Evolutionary conservation across 805 yeast species (phyloP), one percentile per base, ranked within the genome.

Genomic region (Ogataea siamensis): DNA sequence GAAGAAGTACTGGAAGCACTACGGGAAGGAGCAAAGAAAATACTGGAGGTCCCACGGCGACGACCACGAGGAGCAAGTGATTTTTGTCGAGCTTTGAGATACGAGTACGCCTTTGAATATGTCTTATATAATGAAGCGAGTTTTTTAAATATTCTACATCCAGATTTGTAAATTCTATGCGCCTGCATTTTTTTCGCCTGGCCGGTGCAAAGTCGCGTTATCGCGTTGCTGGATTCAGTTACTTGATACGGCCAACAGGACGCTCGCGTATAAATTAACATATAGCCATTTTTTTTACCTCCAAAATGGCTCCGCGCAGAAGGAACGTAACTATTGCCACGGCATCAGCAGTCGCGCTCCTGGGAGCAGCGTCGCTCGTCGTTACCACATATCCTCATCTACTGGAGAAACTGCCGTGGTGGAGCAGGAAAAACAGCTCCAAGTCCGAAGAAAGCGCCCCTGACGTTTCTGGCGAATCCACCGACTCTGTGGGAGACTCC

Each of bases 341-440:
- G 7, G 69, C 68, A 0, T 54, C 74, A 0, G 64, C 74, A 10
- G 70, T 68, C 1, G 66, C 65, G 9, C 47, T 69, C 4, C 36
- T 72, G 9, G 76, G 75, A 16, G 68, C 71, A 3, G 60, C 71
- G 0, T 55, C 65, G 18, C 30, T 74, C 5, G 42, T 73, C 7
- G 55, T 74, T 40, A 64, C 64, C 37, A 74, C 77, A 4, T 74
- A 65, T 42, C 80, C 80, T n/a, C 78, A 74, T 45, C 55, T 33
- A n/a, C 14, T 40, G 34, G 35, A 36, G 10, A 43, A 28, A 19
- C 17, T 22, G 8, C 27, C 40, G 23, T 41, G 29, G 16, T 37
- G 31, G 23, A 32, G 13, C 14, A 30, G 16, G 26, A 24, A 14
- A 29, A 18, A 25, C 35, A 34, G 32, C 4, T 15, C n/a, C 6